Evolutionary conservation across 2,329 filamentous ascomycete species (phyloP).

Genomic region (Phoma sp.): DNA sequence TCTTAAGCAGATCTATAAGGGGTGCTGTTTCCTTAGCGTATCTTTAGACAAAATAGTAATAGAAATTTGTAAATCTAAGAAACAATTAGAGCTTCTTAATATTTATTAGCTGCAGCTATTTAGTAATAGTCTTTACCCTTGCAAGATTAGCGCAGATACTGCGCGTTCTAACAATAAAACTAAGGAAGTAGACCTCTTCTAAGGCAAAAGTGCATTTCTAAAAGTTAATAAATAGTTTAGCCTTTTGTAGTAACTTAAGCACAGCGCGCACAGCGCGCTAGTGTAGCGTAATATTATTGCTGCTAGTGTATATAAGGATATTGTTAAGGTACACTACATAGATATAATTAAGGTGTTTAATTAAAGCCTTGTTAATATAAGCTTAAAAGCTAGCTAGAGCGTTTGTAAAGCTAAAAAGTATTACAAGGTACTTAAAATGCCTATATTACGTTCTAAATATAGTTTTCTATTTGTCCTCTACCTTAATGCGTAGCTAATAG

Average conservation of each 20-base stretch:
- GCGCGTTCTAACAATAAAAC: background rate
- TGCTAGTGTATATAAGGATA: background rate
- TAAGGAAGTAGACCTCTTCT: too few species aligned
- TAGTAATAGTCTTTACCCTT: too few species aligned
- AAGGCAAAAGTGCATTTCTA: background rate
- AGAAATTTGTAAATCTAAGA: too few species aligned
- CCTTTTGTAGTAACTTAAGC: too few species aligned
- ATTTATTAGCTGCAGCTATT: too few species aligned
- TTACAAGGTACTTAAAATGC: background rate
- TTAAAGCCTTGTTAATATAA: background rate
- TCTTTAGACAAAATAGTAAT: background rate
- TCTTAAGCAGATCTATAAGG: background rate
- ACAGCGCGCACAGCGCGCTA: too few species aligned
- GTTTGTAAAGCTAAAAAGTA: background rate
- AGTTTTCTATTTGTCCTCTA: background rate
- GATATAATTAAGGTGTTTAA: background rate
- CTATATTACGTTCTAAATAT: background rate
- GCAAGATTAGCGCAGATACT: too few species aligned
- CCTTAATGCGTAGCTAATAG: background rate
- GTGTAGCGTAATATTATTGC: background rate
- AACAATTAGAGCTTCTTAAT: too few species aligned
- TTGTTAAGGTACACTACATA: background rate
- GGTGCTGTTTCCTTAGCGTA: background rate
- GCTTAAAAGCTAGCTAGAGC: background rate
- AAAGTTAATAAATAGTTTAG: background rate